Evolutionary conservation across 2,329 filamentous ascomycete genomes (phyloP).

Genomic region (Xylariaceae sp.): DNA sequence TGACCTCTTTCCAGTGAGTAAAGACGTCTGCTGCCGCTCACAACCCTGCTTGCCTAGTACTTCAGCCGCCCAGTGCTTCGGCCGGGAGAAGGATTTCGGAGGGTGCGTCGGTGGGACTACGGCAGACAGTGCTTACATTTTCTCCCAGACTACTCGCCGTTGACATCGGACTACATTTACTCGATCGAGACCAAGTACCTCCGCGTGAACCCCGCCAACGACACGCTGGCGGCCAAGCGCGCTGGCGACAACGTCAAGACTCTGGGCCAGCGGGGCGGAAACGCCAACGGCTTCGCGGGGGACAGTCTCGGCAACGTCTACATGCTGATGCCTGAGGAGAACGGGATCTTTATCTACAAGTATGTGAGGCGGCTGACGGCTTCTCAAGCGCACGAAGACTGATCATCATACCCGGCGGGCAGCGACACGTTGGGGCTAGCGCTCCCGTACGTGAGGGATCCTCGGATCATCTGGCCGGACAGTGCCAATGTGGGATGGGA

Average conservation of each 20-base stretch:
- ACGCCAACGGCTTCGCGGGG: constrained; percentile 37
- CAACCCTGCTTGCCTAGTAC: no score
- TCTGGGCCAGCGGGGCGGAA: constrained; percentile 36
- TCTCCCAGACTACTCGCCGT: constrained; percentile 35
- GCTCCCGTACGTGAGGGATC: constrained; percentile 31
- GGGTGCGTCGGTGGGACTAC: no score
- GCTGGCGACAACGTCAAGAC: constrained; percentile 37
- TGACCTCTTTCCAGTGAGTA: no score
- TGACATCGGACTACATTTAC: constrained; percentile 28
- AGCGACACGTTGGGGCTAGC: constrained; percentile 27
- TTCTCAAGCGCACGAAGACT: no score
- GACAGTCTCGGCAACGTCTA: constrained; percentile 36
- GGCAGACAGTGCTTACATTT: no score
- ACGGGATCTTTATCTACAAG: constrained; percentile 37
- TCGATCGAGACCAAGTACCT: constrained; percentile 28
- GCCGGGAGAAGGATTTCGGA: no score
- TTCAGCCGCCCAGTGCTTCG: no score
- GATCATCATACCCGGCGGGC: no score
- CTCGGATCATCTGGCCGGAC: constrained; percentile 36
- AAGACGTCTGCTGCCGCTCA: no score
- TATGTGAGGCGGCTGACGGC: no score
- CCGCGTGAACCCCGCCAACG: constrained; percentile 21
- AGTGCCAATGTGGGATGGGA: constrained; percentile 32
- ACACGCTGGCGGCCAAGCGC: constrained; percentile 28
- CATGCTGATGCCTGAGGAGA: constrained; percentile 37